These are phyloP conservation scores for Penicillium simplicissimum DNA, from an alignment of 495 filamentous ascomycete species.

Conservation along the genomic window DNA sequence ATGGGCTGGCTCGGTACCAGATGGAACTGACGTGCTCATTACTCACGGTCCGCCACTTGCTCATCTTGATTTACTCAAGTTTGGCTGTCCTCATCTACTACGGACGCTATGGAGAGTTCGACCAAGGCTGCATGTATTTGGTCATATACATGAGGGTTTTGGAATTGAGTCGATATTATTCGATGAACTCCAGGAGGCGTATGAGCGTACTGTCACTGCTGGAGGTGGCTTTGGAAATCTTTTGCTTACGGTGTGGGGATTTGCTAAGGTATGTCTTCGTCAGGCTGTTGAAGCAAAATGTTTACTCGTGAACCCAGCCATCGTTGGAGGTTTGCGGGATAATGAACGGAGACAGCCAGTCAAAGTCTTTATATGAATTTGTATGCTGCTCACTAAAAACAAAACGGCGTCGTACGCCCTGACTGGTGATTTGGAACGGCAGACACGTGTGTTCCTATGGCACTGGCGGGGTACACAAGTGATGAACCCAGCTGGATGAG, in stretches of 20 bases:
- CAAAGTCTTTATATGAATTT: conserved; percentile 19
- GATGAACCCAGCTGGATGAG: too few species aligned
- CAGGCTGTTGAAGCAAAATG: conserved; percentile 24
- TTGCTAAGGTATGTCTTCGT: conserved; percentile 6
- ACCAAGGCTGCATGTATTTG: conserved; percentile 72
- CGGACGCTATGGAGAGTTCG: conserved; percentile 64
- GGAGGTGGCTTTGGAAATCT: conserved; percentile 22
- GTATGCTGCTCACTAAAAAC: neutral
- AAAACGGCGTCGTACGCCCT: too few species aligned
- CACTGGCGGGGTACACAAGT: too few species aligned
- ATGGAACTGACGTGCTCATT: conserved; percentile 69
- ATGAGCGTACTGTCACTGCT: conserved; percentile 23
- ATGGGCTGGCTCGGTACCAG: conserved; percentile 49
- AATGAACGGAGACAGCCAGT: conserved; percentile 21
- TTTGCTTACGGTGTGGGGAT: conserved; percentile 19
- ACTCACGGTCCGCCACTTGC: conserved; percentile 64
- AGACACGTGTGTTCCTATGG: too few species aligned
- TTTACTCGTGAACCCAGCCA: conserved; percentile 29
- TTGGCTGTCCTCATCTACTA: conserved; percentile 65
- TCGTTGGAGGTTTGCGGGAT: conserved; percentile 29
- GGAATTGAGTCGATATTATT: conserved; percentile 38
- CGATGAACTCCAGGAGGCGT: conserved; percentile 22
- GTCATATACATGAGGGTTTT: conserved; percentile 70
- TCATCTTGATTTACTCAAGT: conserved; percentile 60
- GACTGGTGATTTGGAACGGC: too few species aligned